Conservation (phyloP, 352 stramenopile genomes). For the Globisporangium echinulatum region DNA sequence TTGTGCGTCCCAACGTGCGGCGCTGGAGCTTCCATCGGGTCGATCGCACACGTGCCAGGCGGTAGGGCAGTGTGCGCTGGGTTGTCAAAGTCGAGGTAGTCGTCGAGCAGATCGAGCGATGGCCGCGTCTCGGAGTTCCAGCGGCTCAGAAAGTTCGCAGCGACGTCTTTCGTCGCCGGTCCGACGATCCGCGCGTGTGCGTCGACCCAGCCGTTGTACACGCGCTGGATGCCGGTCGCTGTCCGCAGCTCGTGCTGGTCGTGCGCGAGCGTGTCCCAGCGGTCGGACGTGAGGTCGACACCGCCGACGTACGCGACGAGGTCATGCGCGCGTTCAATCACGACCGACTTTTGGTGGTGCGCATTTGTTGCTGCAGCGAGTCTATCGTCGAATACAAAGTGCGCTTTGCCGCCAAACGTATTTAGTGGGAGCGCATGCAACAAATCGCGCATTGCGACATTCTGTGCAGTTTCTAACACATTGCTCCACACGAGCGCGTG, state of each 20-base stretch:
- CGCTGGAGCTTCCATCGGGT: not conserved
- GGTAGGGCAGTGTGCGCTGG: slow-evolving; percentile 7
- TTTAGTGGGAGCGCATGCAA: slow-evolving; percentile 30
- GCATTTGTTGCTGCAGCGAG: slow-evolving; percentile 22
- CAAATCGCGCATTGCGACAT: slow-evolving; percentile 44
- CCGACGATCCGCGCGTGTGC: slow-evolving; percentile 33
- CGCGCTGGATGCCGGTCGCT: slow-evolving; percentile 17
- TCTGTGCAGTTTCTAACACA: slow-evolving; percentile 43
- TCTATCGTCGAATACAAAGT: slow-evolving; percentile 44
- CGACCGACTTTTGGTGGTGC: slow-evolving; percentile 45
- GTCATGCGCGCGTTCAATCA: slow-evolving; percentile 13
- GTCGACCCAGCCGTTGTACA: slow-evolving; percentile 51
- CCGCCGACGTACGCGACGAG: slow-evolving; percentile 40
- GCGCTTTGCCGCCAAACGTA: slow-evolving; percentile 15
- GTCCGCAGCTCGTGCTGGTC: slow-evolving; percentile 32
- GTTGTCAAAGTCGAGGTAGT: slow-evolving; percentile 38
- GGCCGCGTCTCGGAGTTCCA: slow-evolving; percentile 38
- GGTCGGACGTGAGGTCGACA: slow-evolving; percentile 40
- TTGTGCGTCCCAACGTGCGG: not conserved
- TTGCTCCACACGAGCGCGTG: slow-evolving; percentile 63
- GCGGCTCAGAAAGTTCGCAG: slow-evolving; percentile 36
- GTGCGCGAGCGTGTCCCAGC: slow-evolving; percentile 50
- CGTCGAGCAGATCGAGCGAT: slow-evolving; percentile 17
- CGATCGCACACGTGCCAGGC: slow-evolving; percentile 4
- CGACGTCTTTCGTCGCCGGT: slow-evolving; percentile 38